These are phyloP conservation scores for Flaveria bidentis DNA, from an alignment of 129 eudicot genomes.

Conservation along the genomic window DNA sequence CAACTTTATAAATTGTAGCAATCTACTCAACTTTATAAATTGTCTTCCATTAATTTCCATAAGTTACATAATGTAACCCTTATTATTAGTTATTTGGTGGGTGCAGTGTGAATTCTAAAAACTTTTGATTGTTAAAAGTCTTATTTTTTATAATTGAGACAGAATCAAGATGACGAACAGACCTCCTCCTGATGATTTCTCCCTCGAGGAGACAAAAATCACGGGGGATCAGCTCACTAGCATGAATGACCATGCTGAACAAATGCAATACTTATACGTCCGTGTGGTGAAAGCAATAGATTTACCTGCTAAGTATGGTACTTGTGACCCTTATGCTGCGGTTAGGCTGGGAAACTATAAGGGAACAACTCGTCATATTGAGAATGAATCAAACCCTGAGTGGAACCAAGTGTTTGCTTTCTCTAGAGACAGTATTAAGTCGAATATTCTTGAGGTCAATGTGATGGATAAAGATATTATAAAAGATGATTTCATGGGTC, in stretches of 20 bases:
- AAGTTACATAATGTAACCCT: no score
- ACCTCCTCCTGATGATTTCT: conserved; percentile 56
- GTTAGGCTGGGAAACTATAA: conserved; percentile 59
- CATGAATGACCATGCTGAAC: conserved; percentile 64
- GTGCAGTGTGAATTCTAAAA: neutral
- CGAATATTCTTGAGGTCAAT: conserved; percentile 47
- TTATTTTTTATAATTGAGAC: neutral
- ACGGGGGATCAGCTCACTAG: conserved; percentile 60
- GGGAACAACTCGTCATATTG: conserved; percentile 57
- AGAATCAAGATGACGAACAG: conserved; percentile 50
- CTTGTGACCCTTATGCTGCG: conserved; percentile 56
- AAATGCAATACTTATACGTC: conserved; percentile 61
- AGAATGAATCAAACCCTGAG: conserved; percentile 53
- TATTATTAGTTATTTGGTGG: neutral
- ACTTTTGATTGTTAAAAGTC: neutral
- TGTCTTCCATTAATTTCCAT: neutral
- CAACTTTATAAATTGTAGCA: conserved; percentile 45
- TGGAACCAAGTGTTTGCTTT: conserved; percentile 72
- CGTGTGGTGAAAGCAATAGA: conserved; percentile 64
- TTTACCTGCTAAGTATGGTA: conserved; percentile 49
- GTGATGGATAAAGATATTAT: conserved; percentile 51
- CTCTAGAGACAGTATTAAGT: conserved; percentile 47
- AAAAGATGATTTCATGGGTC: conserved; percentile 60
- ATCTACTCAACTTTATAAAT: conserved; percentile 7
- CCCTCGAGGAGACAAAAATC: conserved; percentile 66